phyloP scores from a whole-genome alignment of 305 asterid species.

The Fraxinus greggii region DNA sequence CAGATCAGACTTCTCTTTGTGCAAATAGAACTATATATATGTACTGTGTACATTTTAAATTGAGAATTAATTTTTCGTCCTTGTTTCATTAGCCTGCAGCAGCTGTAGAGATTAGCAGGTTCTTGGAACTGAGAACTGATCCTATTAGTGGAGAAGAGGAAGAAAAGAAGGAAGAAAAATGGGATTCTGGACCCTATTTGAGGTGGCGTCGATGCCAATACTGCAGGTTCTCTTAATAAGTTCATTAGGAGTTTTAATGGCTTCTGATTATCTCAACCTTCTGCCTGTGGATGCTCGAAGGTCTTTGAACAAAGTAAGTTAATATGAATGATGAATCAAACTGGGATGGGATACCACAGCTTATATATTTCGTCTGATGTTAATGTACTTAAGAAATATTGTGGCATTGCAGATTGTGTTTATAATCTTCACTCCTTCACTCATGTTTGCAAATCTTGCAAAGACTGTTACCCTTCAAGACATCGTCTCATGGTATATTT shows the following conservation, averaged over 20 bases:
- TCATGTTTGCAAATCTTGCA: constrained; percentile 63
- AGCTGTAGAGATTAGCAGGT: neutral
- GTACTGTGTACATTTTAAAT: neutral
- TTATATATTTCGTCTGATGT: neutral
- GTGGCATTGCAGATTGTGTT: constrained; percentile 59
- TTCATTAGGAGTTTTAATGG: constrained; percentile 69
- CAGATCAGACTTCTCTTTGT: too few relatives aligned
- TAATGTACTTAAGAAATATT: neutral
- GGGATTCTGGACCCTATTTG: constrained; percentile 65
- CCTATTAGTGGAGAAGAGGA: constrained; percentile 37
- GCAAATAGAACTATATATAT: too few relatives aligned
- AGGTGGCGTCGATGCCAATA: constrained; percentile 89
- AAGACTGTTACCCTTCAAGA: constrained; percentile 59
- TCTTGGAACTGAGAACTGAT: neutral
- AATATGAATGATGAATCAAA: too few relatives aligned
- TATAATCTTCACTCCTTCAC: constrained; percentile 61
- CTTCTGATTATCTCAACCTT: constrained; percentile 61
- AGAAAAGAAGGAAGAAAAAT: constrained; percentile 44
- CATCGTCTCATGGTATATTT: constrained; percentile 61
- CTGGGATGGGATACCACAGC: neutral
- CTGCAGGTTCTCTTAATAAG: constrained; percentile 60
- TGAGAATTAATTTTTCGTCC: neutral
- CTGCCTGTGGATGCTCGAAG: constrained; percentile 52
- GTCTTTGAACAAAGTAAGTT: constrained; percentile 53
- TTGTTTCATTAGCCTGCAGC: neutral